Evolutionary conservation across 2,329 filamentous ascomycete genomes (phyloP).

Genomic region (Juglanconis sp.): DNA sequence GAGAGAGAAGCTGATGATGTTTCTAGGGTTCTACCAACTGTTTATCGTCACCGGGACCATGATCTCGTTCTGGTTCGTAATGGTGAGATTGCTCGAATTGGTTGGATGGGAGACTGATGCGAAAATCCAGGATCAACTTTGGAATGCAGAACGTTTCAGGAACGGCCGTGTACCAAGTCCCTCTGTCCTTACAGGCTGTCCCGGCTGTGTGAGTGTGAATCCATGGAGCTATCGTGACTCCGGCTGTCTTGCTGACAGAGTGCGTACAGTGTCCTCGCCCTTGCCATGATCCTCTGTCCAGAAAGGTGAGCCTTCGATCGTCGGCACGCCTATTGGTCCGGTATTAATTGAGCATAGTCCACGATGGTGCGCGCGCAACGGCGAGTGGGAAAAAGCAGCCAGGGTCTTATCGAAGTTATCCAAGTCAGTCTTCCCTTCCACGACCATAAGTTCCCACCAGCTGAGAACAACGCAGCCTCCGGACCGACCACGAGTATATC

Average conservation of each 20-base stretch:
- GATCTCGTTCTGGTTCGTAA: constrained; percentile 37
- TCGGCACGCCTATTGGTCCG: background rate
- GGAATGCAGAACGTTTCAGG: constrained; percentile 45
- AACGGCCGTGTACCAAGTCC: constrained; percentile 55
- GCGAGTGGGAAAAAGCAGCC: constrained; percentile 64
- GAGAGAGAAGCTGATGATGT: background rate
- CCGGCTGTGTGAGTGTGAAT: constrained; percentile 48
- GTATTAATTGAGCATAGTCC: constrained; percentile 46
- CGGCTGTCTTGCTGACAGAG: background rate
- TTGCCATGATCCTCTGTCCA: constrained; percentile 59
- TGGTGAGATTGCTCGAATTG: background rate
- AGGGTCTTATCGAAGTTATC: constrained; percentile 51
- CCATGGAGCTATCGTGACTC: no score
- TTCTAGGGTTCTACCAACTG: constrained; percentile 44
- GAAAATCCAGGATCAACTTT: constrained; percentile 52
- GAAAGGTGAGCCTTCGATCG: constrained; percentile 34
- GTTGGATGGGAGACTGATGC: constrained; percentile 28
- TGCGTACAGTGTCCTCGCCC: constrained; percentile 43
- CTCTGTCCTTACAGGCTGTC: constrained; percentile 61
- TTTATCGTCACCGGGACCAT: constrained; percentile 45
- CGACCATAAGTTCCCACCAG: background rate
- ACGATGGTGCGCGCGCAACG: constrained; percentile 64
- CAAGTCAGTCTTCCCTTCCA: constrained; percentile 25
- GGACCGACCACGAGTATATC: constrained; percentile 50
- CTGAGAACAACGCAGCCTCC: constrained; percentile 43